A percentile compares a stretch with the other conserved stretches of the same genome.
Evolutionary conservation across 2,329 filamentous ascomycete genomes (phyloP).

Genomic region (Fusarium armeniacum): DNA sequence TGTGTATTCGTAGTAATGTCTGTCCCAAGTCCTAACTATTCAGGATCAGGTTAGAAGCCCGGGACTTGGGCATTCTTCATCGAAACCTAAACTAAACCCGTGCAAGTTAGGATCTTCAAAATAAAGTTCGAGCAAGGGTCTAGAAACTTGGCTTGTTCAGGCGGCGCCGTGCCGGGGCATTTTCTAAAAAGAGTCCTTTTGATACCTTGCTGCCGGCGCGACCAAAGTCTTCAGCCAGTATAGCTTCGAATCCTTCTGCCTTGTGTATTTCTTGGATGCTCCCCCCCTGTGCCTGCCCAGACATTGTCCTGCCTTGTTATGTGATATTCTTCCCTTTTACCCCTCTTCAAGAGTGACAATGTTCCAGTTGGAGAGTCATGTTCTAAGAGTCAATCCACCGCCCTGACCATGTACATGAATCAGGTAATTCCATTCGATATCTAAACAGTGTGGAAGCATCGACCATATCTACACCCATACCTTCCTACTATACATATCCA

Average conservation of each 20-base stretch:
- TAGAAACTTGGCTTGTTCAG: constrained; percentile 34
- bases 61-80: constrained; percentile 29
- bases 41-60: not conserved
- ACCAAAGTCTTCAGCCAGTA: not conserved
- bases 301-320: not conserved
- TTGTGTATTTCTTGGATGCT: not conserved
- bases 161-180: constrained; percentile 44
- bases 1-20: not conserved
- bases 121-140: constrained; percentile 42
- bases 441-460: constrained; percentile 11
- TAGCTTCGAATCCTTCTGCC: not conserved
- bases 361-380: constrained; percentile 5
- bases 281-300: not conserved
- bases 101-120: constrained; percentile 24
- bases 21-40: not conserved
- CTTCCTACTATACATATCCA: constrained; percentile 5
- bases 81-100: constrained; percentile 22
- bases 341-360: not conserved
- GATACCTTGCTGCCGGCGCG: constrained; percentile 8
- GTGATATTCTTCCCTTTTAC: constrained; percentile 1
- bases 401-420: constrained; percentile 11
- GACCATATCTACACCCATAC: constrained; percentile 12
- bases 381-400: constrained; percentile 4
- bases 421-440: constrained; percentile 1
- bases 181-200: constrained; percentile 24